Evolutionary conservation across 2,329 filamentous ascomycete species (phyloP).

Genomic region (Dothistroma septosporum): DNA sequence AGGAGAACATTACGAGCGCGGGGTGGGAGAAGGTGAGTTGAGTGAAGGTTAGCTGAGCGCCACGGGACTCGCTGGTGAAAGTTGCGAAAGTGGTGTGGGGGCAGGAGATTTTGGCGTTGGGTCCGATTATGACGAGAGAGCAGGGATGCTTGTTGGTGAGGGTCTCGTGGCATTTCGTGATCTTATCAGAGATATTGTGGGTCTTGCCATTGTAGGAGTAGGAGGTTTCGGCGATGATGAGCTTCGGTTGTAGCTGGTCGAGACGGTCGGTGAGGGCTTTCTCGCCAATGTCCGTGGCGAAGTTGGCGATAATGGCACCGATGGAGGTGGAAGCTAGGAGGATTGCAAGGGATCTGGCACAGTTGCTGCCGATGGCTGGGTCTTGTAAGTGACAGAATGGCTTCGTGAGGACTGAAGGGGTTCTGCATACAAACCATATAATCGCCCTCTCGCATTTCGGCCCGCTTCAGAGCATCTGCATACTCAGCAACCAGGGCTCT

Average conservation of each 20-base stretch:
- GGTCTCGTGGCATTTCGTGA: background rate
- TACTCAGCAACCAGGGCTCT: conserved; percentile 4
- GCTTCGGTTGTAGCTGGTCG: conserved; percentile 22
- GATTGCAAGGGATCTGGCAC: conserved; percentile 7
- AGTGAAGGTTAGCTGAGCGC: conserved; percentile 5
- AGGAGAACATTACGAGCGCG: conserved; percentile 17
- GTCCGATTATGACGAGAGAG: conserved; percentile 6
- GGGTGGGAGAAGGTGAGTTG: conserved; percentile 9
- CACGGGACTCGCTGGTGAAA: background rate
- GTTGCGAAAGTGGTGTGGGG: conserved; percentile 4
- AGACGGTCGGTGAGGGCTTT: conserved; percentile 12
- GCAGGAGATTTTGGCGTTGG: background rate
- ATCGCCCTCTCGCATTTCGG: conserved; percentile 4
- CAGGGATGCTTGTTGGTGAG: background rate
- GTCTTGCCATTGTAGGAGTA: conserved; percentile 15
- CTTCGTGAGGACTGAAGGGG: background rate
- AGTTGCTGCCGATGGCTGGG: conserved; percentile 8
- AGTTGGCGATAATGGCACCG: conserved; percentile 12
- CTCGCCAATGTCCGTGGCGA: conserved; percentile 14
- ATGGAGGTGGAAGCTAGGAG: conserved; percentile 8
- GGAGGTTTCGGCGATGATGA: conserved; percentile 19
- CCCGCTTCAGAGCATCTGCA: conserved; percentile 8
- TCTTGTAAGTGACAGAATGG: background rate
- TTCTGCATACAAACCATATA: conserved; percentile 4
- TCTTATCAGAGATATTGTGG: conserved; percentile 10